Percentiles rank a stretch among this genome's conserved stretches.
These are phyloP conservation scores for Ilyonectria robusta DNA, from an alignment of 2,329 filamentous ascomycete species.

Conservation along the genomic window DNA sequence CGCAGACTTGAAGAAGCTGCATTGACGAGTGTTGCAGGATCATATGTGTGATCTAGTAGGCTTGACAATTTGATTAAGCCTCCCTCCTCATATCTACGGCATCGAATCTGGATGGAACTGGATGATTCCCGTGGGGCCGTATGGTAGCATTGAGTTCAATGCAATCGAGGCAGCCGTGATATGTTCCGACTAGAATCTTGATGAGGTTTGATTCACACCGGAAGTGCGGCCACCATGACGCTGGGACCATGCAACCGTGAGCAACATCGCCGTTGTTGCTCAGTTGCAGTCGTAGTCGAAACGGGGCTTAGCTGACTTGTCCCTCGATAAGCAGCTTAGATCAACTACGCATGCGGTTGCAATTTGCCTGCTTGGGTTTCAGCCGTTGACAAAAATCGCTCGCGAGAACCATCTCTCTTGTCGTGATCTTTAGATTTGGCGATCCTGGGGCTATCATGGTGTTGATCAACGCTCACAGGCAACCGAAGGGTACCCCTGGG, in stretches of 20 bases:
- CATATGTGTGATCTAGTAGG: background rate
- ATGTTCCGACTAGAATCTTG: conserved; percentile 8
- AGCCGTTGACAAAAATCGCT: background rate
- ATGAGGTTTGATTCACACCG: background rate
- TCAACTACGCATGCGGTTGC: background rate
- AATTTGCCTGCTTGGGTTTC: background rate
- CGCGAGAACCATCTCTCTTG: background rate
- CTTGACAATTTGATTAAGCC: background rate
- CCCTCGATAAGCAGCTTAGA: conserved; percentile 1
- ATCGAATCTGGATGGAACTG: background rate
- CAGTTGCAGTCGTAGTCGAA: conserved; percentile 3
- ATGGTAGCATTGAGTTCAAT: background rate
- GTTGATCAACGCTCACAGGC: background rate
- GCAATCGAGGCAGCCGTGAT: background rate
- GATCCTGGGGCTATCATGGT: background rate
- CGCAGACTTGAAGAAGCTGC: background rate
- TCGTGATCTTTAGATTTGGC: background rate
- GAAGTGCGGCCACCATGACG: background rate
- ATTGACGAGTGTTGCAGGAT: background rate
- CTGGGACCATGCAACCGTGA: conserved; percentile 7
- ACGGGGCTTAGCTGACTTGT: conserved; percentile 9
- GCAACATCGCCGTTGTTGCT: background rate
- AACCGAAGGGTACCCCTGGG: background rate
- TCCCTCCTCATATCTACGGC: background rate
- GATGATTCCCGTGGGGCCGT: background rate